Evolutionary conservation across 2,329 filamentous ascomycete genomes (phyloP), one percentile per base, ranked within the genome.

Genomic region (Cytospora mali): DNA sequence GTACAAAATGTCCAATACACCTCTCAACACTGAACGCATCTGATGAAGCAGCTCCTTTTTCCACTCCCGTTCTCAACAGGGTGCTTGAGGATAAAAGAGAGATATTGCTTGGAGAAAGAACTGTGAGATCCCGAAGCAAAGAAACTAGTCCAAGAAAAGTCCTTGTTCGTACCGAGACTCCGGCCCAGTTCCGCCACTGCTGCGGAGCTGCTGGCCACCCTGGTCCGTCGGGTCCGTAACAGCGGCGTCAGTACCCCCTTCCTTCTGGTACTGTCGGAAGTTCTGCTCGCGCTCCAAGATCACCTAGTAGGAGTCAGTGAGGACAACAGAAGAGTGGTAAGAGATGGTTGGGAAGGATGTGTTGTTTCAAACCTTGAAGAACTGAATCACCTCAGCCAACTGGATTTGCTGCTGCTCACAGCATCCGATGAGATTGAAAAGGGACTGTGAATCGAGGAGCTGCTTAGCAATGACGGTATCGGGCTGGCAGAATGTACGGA

Each of bases 401-500:
- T 79, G 75, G 46, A 77, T 69, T 67, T 83, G 80, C 58, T 79
- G 74, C 6, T 70, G 58, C 49, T 81, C 77, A 0, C 75, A 69
- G 27, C 75, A 77, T 14, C 81, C 81, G 4, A 86, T 71, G 21
- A 85, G 71, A 64, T 80, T 77, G 64, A 84, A 77, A 3, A 86
- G 71, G 10, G 75, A 77, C 73, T 83, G 81, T 0, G 80, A 69
- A 66, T 87, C 84, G 3, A 83, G 72, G 7, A 87, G 73, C 69
- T 86, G 83, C 75, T 85, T 86, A 4, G 82, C 82, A 59, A 86
- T 77, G 27, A 84, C 83, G 0, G 80, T 77, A 68, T 87, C 84
- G 0, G 84, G 84, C 67, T 85, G 81, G 70, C 84, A 86, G 66
- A 81, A 84, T 0, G 83, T 86, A 46, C 82, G 80, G 42, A 86